These are phyloP conservation scores for Suillus decipiens DNA, from an alignment of 768 basidiomycete species.

Conservation along the genomic window DNA sequence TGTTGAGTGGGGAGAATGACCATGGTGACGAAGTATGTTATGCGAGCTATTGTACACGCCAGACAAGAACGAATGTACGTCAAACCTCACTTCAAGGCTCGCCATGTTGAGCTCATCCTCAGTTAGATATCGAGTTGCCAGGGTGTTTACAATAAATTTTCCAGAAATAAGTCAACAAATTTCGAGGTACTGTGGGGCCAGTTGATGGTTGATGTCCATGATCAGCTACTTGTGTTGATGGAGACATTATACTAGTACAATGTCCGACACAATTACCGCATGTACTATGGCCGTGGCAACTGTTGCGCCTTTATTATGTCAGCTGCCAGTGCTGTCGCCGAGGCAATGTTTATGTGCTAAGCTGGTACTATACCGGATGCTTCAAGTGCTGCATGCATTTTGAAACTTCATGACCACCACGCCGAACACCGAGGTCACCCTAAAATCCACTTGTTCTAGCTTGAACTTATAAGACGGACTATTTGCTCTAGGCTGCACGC, in stretches of 20 bases:
- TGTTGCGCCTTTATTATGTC: not conserved
- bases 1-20: not conserved
- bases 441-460: no score
- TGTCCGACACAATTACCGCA: not conserved
- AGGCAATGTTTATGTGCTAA: no score
- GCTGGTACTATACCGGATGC: no score
- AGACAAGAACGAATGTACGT: not conserved
- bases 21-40: not conserved
- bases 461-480: no score
- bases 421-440: no score
- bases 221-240: not conserved
- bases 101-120: not conserved
- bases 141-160: not conserved
- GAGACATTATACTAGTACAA: not conserved
- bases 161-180: not conserved
- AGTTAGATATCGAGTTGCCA: slow-evolving; percentile 1
- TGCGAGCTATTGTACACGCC: not conserved
- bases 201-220: not conserved
- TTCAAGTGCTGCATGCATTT: no score
- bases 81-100: not conserved
- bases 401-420: no score
- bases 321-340: not conserved
- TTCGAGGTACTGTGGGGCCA: not conserved
- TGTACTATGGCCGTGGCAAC: no score
- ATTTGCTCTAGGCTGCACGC: not conserved